These are phyloP conservation scores for Scenedesmus sp. DNA, from an alignment of 163 green algal genomes.

Conservation along the genomic window DNA sequence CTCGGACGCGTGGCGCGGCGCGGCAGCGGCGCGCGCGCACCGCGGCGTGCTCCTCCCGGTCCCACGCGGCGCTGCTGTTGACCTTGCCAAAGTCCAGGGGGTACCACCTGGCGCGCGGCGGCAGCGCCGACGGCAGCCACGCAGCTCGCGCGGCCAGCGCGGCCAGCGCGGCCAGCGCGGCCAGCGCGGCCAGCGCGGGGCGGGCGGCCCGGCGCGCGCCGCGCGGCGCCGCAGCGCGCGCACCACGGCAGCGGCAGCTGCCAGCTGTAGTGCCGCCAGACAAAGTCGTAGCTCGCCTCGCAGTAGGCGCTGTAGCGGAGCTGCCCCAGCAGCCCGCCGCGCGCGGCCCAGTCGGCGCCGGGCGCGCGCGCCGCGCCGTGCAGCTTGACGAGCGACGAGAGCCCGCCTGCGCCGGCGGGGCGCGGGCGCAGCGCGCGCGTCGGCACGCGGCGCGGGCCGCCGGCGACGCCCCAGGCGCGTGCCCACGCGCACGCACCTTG, in stretches of 20 bases:
- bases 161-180: too few species aligned
- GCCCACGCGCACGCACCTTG: not conserved
- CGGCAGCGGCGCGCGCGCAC: not conserved
- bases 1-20: too few species aligned
- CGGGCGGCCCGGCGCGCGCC: too few species aligned
- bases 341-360: too few species aligned
- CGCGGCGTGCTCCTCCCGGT: slow-evolving; percentile 13
- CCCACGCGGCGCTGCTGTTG: slow-evolving; percentile 20
- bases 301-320: slow-evolving; percentile 33
- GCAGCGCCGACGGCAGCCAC: too few species aligned
- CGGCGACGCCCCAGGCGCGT: not conserved
- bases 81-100: slow-evolving; percentile 29
- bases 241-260: slow-evolving; percentile 29
- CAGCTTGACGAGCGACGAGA: slow-evolving; percentile 27
- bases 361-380: not conserved
- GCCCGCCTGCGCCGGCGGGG: not conserved
- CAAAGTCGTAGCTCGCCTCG: slow-evolving; percentile 30
- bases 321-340: slow-evolving; percentile 6
- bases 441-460: too few species aligned
- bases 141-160: too few species aligned
- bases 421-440: not conserved
- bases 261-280: slow-evolving; percentile 33
- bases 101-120: slow-evolving; percentile 47
- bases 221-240: too few species aligned
- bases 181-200: too few species aligned